Evolutionary conservation across 2,329 filamentous ascomycete species (phyloP), one percentile per base, ranked within the genome.

Genomic region (Cryphonectria parasitica): DNA sequence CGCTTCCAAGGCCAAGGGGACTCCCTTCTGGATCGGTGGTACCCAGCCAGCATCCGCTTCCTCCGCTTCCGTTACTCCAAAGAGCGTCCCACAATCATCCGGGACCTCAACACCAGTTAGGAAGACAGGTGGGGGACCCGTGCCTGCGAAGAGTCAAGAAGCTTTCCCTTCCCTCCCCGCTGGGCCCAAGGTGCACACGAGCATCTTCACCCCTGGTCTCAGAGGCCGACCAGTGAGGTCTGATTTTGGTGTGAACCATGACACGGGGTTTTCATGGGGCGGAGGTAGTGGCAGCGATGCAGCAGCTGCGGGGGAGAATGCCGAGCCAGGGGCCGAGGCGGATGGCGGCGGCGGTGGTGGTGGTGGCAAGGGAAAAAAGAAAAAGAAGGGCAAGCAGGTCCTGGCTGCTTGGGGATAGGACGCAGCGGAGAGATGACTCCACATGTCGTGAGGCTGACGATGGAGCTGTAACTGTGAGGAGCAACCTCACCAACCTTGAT

Each of bases 81-180:
- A 1, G 69, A 25, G n/a, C 45, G 36, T 25, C 34, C 19, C 65
- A 5, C 66, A 36, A 22, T 19, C 45, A 15, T 58, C 64, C 3
- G 25, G 68, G 11, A 45, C 69, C 5, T 52, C 66, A 6, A 65
- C 64, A 25, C 69, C 71, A 1, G 62, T 66, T 1, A 67, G 67
- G 43, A 52, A 66, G 39, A 69, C 67, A 67, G 69, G 45, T 56
- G 43, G 63, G 13, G 63, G 62, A 64, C 28, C 63, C 68, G 56
- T 11, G 7, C 70, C 75, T n/a, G 69, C 72, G 36, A 77, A 77
- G 41, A 80, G 79, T 63, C 81, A 82, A 61, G 91, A 95, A 73
- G 89, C 90, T 0, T 98, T 98, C 80, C 95, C 95, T 0, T 91
- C 94, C 1, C 85, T 98, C 0, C 95, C 95, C 0, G 86, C 90